Conservation (phyloP, 2,329 filamentous ascomycete species). For the Clarireedia paspali region DNA sequence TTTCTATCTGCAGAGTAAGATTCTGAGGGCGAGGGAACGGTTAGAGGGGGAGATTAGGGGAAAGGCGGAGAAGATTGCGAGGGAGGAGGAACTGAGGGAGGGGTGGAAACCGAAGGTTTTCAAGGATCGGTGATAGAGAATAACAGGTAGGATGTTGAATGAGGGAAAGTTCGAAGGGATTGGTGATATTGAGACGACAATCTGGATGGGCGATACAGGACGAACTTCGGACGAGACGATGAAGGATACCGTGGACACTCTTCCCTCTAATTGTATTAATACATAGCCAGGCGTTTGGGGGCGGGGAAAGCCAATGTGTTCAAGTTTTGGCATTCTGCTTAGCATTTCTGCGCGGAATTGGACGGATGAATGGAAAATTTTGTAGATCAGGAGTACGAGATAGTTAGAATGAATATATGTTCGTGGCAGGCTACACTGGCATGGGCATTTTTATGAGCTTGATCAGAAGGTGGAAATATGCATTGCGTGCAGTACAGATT, state of each 20-base stretch:
- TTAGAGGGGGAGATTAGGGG: constrained; percentile 81
- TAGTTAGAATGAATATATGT: background rate
- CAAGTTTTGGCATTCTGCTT: background rate
- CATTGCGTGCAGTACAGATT: background rate
- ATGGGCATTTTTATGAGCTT: too few relatives aligned
- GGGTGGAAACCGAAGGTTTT: constrained; percentile 95
- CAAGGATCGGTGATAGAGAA: constrained; percentile 60
- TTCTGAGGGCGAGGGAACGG: constrained; percentile 81
- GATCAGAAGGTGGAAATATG: background rate
- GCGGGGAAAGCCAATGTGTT: constrained; percentile 5
- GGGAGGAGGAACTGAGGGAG: constrained; percentile 71
- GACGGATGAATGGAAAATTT: background rate
- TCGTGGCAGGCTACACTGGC: background rate
- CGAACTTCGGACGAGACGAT: background rate
- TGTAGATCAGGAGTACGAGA: constrained; percentile 3
- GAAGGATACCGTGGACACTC: constrained; percentile 2
- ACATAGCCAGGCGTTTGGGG: constrained; percentile 10
- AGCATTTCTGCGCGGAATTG: constrained; percentile 5
- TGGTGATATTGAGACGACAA: background rate
- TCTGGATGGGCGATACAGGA: background rate
- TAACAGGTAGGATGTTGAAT: background rate
- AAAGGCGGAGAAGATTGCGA: constrained; percentile 59
- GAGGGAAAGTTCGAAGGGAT: background rate
- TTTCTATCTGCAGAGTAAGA: constrained; percentile 97
- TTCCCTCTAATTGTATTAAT: constrained; percentile 11